These are phyloP conservation scores for Saccharomyces hybrid DNA, from an alignment of 1,139 yeast species.

Conservation along the genomic window DNA sequence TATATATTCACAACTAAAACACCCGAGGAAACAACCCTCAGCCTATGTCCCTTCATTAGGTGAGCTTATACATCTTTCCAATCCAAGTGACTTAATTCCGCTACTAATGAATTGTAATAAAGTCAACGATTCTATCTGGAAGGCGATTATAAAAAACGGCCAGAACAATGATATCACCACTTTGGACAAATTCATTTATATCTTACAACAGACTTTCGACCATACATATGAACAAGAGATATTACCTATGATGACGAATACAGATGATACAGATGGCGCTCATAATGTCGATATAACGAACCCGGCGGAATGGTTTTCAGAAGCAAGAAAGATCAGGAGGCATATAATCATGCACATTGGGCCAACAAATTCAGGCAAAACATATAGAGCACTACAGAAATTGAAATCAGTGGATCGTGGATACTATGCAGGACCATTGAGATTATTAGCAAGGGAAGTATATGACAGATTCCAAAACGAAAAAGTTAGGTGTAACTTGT, in stretches of 20 bases:
- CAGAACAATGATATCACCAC: slow-evolving; percentile 2
- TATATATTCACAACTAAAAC: slow-evolving; percentile 16
- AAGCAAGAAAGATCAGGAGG: slow-evolving; percentile 72
- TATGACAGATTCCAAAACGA: slow-evolving; percentile 68
- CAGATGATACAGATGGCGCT: slow-evolving; percentile 4
- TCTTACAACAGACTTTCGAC: slow-evolving; percentile 15
- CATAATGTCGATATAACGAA: slow-evolving; percentile 43
- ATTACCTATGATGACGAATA: slow-evolving; percentile 15
- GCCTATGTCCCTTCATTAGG: slow-evolving; percentile 9
- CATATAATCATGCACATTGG: slow-evolving; percentile 87
- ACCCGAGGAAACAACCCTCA: slow-evolving; percentile 3
- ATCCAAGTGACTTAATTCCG: slow-evolving; percentile 12
- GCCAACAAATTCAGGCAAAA: slow-evolving; percentile 96
- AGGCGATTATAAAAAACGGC: slow-evolving; percentile 3
- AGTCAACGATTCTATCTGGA: slow-evolving; percentile 11
- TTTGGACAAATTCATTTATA: slow-evolving; percentile 13
- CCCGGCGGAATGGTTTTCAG: slow-evolving; percentile 86
- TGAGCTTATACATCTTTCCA: slow-evolving; percentile 14
- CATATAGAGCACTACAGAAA: slow-evolving; percentile 69
- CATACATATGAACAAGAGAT: slow-evolving; percentile 22
- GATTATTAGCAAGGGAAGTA: slow-evolving; percentile 84
- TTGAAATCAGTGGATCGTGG: slow-evolving; percentile 66
- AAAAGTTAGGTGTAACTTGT: slow-evolving; percentile 65
- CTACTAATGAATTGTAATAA: slow-evolving; percentile 14
- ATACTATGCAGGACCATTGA: slow-evolving; percentile 88